These are phyloP conservation scores for Chlorella sp. DNA, from an alignment of 139 green algal species.

Conservation along the genomic window DNA sequence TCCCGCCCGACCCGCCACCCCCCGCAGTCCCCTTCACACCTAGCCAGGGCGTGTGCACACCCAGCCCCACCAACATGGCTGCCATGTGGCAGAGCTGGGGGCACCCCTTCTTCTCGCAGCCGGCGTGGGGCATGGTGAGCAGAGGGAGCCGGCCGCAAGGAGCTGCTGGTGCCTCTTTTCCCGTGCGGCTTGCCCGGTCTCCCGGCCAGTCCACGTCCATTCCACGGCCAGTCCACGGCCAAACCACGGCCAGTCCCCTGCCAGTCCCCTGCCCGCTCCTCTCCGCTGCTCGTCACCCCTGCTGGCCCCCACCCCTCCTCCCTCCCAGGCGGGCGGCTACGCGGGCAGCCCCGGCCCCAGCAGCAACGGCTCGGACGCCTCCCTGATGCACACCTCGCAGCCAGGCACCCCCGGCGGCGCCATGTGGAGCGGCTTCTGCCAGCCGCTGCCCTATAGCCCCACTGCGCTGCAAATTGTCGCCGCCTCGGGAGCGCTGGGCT, in stretches of 20 bases:
- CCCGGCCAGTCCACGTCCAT: too few relatives aligned
- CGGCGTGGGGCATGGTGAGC: constrained; percentile 23
- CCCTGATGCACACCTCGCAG: constrained; percentile 26
- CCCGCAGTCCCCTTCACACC: constrained; percentile 62
- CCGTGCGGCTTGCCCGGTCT: too few relatives aligned
- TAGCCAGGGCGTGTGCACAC: constrained; percentile 58
- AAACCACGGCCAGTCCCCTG: too few relatives aligned
- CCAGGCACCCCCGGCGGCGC: background rate
- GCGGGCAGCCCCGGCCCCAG: constrained; percentile 16
- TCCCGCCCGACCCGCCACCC: background rate
- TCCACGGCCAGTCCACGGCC: too few relatives aligned
- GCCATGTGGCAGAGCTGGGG: constrained; percentile 33
- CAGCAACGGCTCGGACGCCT: constrained; percentile 25
- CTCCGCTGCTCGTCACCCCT: too few relatives aligned
- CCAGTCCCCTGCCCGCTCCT: too few relatives aligned
- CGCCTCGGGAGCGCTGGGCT: constrained; percentile 19
- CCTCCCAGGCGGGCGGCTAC: background rate
- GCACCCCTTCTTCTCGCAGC: constrained; percentile 7
- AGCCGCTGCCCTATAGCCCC: constrained; percentile 27
- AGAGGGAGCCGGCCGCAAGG: too few relatives aligned
- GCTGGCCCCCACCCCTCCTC: too few relatives aligned
- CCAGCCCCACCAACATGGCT: constrained; percentile 57
- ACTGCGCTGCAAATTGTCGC: constrained; percentile 23
- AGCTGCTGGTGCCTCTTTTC: too few relatives aligned
- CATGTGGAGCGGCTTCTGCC: constrained; percentile 29